phyloP scores from a whole-genome alignment of 2,329 filamentous ascomycete species.

The Trichoderma citrinoviride region DNA sequence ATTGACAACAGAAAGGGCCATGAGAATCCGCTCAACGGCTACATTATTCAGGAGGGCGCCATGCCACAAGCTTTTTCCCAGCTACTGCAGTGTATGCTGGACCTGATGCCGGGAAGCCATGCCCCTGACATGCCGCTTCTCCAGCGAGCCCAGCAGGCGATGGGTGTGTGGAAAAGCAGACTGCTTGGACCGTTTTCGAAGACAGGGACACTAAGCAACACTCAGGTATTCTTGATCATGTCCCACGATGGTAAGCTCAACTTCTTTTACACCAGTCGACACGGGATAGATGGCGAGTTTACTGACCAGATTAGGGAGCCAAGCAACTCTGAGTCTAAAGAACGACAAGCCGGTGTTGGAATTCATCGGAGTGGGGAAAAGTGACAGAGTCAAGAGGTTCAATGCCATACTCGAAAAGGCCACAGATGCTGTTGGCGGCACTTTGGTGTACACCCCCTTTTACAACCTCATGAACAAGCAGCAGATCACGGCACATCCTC shows the following conservation, averaged over 20 bases:
- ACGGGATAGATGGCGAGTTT: neutral
- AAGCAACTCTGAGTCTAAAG: constrained; percentile 57
- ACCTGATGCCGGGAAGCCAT: constrained; percentile 43
- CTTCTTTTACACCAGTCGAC: rapidly evolving
- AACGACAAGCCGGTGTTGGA: constrained; percentile 59
- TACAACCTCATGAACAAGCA: constrained; percentile 54
- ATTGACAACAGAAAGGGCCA: constrained; percentile 55
- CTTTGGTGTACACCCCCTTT: constrained; percentile 58
- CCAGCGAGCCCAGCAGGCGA: constrained; percentile 17
- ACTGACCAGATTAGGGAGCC: constrained; percentile 43
- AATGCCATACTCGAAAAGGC: constrained; percentile 52
- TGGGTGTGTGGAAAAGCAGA: constrained; percentile 42
- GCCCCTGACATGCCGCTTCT: neutral
- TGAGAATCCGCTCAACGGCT: constrained; percentile 57
- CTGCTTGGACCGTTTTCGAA: constrained; percentile 57
- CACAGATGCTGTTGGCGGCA: constrained; percentile 58
- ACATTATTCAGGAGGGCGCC: constrained; percentile 62
- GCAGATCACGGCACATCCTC: constrained; percentile 64
- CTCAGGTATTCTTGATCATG: constrained; percentile 65
- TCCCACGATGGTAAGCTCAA: constrained; percentile 55
- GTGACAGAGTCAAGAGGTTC: constrained; percentile 52
- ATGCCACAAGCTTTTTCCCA: constrained; percentile 56
- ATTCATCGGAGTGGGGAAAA: constrained; percentile 58
- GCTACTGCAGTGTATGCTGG: constrained; percentile 56
- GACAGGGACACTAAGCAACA: constrained; percentile 56